Evolutionary conservation across 2,329 filamentous ascomycete species (phyloP), one percentile per base, ranked within the genome.

Genomic region (Colletotrichum theobromicola): DNA sequence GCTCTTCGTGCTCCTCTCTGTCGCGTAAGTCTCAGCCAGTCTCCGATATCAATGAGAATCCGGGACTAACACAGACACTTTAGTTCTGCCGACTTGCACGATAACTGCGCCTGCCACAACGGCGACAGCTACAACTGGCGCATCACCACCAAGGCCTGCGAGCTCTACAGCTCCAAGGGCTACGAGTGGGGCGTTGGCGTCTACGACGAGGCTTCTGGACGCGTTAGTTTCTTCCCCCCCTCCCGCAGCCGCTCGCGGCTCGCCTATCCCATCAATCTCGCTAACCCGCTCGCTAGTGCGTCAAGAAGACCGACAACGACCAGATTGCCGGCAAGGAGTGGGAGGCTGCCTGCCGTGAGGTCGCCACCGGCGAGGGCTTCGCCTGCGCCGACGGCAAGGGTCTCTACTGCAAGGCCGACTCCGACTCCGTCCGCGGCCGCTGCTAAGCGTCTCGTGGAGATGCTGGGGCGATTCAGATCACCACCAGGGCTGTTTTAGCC

Each of bases 71-170:
- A 75, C 58, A 32, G 13, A 18, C 18, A 21, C n/a, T 0, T 13
- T 24, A 79, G 76, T 3, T 28, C 79, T 12, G 80, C 80, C 55
- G 57, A 80, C 60, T 66, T 77, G 12, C 79, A 81, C 67, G 65
- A 67, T 28, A 77, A 53, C 75, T 78, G 77, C 63, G 63, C 69
- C 12, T 78, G 77, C 73, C 46, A 75, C 76, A 78, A 78, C 72
- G 77, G 77, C 65, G 75, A 78, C 53, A 75, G 77, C 73, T 78
- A 77, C 73, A 78, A 77, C 73, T 78, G 77, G 77, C 76, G 77
- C 58, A 77, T 78, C 67, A 77, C 75, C 60, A 37, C n/a, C 61
- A 75, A 77, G 32, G 77, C 77, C 5, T 78, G 77, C 63, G 63
- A 70, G 46, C 57, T 73, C 12, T 78, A 78, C 70, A 63, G 70